Conservation (phyloP, 768 basidiomycete species). For the Macrolepiota fuliginosa region DNA sequence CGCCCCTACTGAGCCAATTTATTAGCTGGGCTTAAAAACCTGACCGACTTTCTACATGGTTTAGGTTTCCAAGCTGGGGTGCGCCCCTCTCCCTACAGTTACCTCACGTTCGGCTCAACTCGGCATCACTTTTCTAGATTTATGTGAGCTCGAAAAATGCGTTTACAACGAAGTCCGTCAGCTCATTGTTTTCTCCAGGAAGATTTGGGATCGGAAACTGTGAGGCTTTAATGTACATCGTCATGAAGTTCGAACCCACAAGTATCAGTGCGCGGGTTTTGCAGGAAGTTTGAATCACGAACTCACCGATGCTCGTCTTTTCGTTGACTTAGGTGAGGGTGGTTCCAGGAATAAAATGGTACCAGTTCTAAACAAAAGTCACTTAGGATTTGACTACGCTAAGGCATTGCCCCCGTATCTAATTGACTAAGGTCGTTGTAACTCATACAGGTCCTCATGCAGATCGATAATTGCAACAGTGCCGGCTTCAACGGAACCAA, state of each 20-base stretch:
- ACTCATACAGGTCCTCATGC: not conserved
- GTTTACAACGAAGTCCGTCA: not conserved
- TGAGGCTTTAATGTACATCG: not conserved
- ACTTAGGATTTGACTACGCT: constrained; percentile 22
- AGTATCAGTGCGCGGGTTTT: constrained; percentile 22
- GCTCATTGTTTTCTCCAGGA: constrained; percentile 14
- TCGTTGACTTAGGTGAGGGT: constrained; percentile 22
- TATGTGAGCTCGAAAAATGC: constrained; percentile 13
- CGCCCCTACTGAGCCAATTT: not conserved
- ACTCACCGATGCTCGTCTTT: constrained; percentile 23
- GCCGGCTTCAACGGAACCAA: constrained; percentile 21
- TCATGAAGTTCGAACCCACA: not conserved
- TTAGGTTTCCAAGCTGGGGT: constrained; percentile 25
- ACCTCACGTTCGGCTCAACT: not conserved
- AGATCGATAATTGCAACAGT: constrained; percentile 22
- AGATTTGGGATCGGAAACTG: constrained; percentile 23
- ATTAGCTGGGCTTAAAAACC: constrained; percentile 19
- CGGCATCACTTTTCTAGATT: constrained; percentile 10
- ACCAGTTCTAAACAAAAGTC: not conserved
- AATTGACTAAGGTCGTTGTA: not conserved
- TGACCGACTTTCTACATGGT: constrained; percentile 22
- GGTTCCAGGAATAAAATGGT: not conserved
- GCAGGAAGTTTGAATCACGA: constrained; percentile 25
- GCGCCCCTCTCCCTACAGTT: not conserved
- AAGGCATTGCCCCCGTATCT: constrained; percentile 13